Evolutionary conservation across 2,329 filamentous ascomycete genomes (phyloP).

Genomic region (Colletotrichum sp.): DNA sequence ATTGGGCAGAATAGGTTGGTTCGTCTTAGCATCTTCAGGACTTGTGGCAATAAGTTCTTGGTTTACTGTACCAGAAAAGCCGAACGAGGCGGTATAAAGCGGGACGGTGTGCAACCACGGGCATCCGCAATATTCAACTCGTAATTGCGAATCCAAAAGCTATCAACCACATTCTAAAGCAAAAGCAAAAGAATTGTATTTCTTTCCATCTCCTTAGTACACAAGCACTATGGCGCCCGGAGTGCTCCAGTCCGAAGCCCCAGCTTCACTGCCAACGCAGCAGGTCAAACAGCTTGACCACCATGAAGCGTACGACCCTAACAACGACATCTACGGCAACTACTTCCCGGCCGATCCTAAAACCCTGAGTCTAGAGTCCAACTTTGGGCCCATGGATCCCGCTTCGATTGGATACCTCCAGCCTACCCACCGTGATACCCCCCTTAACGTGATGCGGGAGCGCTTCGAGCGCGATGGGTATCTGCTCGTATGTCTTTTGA

Average conservation of each 20-base stretch:
- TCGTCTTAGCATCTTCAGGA: background rate
- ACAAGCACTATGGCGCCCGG: background rate
- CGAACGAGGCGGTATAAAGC: background rate
- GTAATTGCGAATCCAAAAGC: background rate
- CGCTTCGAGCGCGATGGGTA: constrained; percentile 14
- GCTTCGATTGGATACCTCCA: background rate
- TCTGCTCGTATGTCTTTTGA: background rate
- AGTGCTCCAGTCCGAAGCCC: background rate
- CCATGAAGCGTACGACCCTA: background rate
- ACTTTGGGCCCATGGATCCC: background rate
- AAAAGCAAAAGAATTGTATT: background rate
- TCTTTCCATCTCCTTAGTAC: background rate
- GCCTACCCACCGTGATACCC: background rate
- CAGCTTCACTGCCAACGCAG: background rate
- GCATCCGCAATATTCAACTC: background rate
- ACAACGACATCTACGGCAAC: background rate
- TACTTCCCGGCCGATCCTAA: background rate
- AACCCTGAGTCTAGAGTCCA: background rate
- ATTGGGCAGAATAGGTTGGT: background rate
- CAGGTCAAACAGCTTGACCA: background rate
- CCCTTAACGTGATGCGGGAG: constrained; percentile 4
- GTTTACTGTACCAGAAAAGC: background rate
- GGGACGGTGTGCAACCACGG: background rate
- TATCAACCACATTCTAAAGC: no score
- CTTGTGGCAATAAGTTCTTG: background rate